Evolutionary conservation across 306 rosid species (phyloP).

Genomic region (Coriaria nepalensis): DNA sequence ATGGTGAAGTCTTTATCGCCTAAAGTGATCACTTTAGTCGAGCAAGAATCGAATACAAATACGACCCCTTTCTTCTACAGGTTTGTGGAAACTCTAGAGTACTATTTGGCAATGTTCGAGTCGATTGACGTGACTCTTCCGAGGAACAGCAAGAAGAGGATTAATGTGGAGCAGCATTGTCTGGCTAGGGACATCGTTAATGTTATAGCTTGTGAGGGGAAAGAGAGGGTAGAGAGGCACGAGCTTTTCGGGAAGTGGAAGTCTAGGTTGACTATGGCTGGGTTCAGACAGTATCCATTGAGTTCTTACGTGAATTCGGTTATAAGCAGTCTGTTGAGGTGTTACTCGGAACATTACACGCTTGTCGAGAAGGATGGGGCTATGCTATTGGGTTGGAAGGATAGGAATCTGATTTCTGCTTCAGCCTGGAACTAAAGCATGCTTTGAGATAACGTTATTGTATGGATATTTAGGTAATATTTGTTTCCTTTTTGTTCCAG

Average conservation of each 20-base stretch:
- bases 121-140: conserved; percentile 69
- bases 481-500: no score
- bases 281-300: conserved; percentile 58
- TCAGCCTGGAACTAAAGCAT: conserved; percentile 66
- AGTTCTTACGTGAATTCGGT: conserved; percentile 81
- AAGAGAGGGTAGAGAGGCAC: conserved; percentile 75
- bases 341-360: conserved; percentile 71
- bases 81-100: conserved; percentile 63
- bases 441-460: no score
- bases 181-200: conserved; percentile 79
- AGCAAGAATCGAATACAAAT: conserved; percentile 94
- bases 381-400: conserved; percentile 84
- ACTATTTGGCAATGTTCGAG: conserved; percentile 85
- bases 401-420: conserved; percentile 74
- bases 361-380: conserved; percentile 79
- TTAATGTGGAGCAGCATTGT: conserved; percentile 84
- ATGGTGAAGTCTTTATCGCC: conserved; percentile 73
- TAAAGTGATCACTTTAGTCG: conserved; percentile 69
- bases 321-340: conserved; percentile 44
- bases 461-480: conserved; percentile 3
- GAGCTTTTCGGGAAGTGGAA: conserved; percentile 95
- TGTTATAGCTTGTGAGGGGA: conserved; percentile 81
- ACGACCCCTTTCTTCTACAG: conserved; percentile 77
- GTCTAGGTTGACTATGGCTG: conserved; percentile 88
- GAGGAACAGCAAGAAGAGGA: conserved; percentile 59